A percentile compares a stretch with the other conserved stretches of the same genome.
These are phyloP conservation scores for Solanum medicagineum DNA, from an alignment of 257 asterid species.

Conservation along the genomic window DNA sequence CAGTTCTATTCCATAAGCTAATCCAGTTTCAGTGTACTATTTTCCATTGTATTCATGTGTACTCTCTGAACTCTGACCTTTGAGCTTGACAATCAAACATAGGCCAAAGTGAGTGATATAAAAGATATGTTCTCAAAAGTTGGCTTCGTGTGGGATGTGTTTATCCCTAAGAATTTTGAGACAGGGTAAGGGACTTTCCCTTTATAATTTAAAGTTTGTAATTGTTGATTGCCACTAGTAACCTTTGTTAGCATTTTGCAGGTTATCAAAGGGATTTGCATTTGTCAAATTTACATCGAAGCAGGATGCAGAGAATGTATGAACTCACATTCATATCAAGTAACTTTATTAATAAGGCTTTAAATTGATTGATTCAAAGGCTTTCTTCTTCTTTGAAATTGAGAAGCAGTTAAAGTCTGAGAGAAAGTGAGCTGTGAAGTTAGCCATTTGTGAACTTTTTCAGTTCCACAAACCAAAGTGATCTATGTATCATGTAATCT, in stretches of 20 bases:
- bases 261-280: constrained; percentile 84
- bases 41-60: not conserved
- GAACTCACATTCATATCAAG: not conserved
- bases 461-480: not conserved
- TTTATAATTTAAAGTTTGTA: not conserved
- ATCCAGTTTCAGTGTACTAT: not conserved
- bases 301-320: constrained; percentile 80
- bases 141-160: constrained; percentile 88
- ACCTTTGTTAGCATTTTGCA: constrained; percentile 21
- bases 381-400: not conserved
- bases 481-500: not conserved
- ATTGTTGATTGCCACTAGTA: not conserved
- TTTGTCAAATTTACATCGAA: constrained; percentile 84
- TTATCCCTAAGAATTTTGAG: constrained; percentile 74
- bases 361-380: not conserved
- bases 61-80: not conserved
- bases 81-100: constrained; percentile 16
- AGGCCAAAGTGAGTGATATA: constrained; percentile 68
- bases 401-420: not conserved
- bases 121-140: constrained; percentile 58
- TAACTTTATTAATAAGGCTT: not conserved
- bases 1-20: not conserved
- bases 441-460: not conserved
- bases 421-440: not conserved
- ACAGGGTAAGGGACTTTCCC: constrained; percentile 39